phyloP scores from a whole-genome alignment of 345 rosid genomes.

The Heritiera littoralis region DNA sequence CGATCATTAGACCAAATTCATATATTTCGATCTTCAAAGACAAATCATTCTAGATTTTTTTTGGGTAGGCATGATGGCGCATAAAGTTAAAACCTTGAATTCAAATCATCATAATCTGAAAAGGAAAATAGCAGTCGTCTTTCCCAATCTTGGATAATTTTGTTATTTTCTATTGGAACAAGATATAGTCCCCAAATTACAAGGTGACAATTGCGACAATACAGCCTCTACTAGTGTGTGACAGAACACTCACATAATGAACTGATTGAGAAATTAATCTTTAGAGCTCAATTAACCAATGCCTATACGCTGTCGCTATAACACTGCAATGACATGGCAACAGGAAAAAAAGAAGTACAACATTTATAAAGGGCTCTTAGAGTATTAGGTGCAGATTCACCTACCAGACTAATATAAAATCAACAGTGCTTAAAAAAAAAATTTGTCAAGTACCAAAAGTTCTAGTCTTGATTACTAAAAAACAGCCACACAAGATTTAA shows the following conservation, averaged over 20 bases:
- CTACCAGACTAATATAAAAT: neutral
- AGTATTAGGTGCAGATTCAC: neutral
- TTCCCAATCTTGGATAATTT: neutral
- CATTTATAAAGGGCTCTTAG: neutral
- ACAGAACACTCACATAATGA: neutral
- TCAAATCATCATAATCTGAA: neutral
- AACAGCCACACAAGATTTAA: neutral
- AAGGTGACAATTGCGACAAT: neutral
- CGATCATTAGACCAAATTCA: neutral
- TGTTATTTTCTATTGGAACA: neutral
- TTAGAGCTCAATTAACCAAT: neutral
- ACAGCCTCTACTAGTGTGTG: neutral
- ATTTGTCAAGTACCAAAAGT: neutral
- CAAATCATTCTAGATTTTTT: neutral
- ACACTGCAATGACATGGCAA: neutral
- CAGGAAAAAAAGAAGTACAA: neutral
- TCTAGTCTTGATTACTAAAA: neutral
- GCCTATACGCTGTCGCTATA: neutral
- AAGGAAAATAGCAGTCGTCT: conserved; percentile 5
- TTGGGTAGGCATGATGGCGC: neutral
- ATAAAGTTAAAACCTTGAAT: neutral
- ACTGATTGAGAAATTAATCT: neutral
- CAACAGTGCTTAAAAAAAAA: neutral
- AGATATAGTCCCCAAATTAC: neutral
- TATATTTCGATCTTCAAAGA: conserved; percentile 6